Conservation (phyloP, 345 rosid species). For the Pistacia atlantica region DNA sequence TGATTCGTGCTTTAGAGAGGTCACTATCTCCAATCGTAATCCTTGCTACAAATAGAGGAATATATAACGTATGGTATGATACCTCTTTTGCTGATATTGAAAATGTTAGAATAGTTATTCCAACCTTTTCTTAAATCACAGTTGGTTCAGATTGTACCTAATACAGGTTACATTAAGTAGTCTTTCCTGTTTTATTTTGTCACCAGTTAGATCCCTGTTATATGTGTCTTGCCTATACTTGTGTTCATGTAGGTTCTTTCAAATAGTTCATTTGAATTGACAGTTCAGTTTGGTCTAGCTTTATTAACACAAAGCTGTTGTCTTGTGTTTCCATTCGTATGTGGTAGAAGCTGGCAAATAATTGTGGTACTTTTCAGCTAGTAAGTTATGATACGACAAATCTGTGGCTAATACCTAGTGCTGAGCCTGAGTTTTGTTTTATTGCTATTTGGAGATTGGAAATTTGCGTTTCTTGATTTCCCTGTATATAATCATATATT, state of each 20-base stretch:
- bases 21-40: constrained; percentile 93
- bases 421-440: neutral
- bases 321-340: neutral
- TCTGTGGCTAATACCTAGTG: too few species aligned
- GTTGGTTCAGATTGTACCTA: too few species aligned
- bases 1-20: constrained; percentile 98
- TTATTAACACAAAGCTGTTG: neutral
- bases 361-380: neutral
- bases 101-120: neutral
- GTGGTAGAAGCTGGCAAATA: neutral
- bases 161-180: too few species aligned
- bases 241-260: too few species aligned
- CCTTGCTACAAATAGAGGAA: constrained; percentile 98
- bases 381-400: neutral
- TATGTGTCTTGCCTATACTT: too few species aligned
- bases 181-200: too few species aligned
- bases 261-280: too few species aligned
- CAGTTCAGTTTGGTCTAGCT: too few species aligned
- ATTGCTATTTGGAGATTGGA: neutral
- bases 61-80: constrained; percentile 85
- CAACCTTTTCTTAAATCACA: neutral
- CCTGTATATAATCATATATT: neutral
- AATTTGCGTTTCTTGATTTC: neutral
- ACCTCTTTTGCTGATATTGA: neutral
- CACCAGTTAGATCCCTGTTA: too few species aligned